phyloP scores from a whole-genome alignment of 169 alveolate species.

The Plasmodium malariae region DNA sequence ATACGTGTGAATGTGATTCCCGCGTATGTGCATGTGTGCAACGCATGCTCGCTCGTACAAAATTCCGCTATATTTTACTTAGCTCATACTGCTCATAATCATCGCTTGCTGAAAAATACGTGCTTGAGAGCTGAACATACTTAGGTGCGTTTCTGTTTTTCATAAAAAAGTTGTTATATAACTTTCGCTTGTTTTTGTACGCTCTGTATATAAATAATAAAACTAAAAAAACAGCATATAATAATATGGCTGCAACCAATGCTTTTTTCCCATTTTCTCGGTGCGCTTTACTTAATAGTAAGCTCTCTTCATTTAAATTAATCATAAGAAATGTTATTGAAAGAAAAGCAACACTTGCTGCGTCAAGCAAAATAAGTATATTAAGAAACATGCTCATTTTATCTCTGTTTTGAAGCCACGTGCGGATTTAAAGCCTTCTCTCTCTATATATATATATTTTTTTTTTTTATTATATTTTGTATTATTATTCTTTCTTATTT shows the following conservation, averaged over 20 bases:
- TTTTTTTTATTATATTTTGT: too few relatives aligned
- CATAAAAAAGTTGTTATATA: constrained; percentile 69
- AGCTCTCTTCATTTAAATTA: constrained; percentile 66
- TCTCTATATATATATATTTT: background rate
- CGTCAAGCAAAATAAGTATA: constrained; percentile 68
- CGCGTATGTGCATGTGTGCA: too few relatives aligned
- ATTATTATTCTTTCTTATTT: too few relatives aligned
- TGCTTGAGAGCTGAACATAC: constrained; percentile 67
- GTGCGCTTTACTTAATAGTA: constrained; percentile 45
- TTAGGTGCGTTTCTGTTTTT: constrained; percentile 60
- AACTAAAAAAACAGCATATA: constrained; percentile 51
- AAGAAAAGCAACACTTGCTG: constrained; percentile 76
- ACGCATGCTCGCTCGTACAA: too few relatives aligned
- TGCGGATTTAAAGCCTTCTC: background rate
- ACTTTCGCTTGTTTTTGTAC: constrained; percentile 57
- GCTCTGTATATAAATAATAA: constrained; percentile 68
- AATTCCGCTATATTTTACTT: constrained; percentile 46
- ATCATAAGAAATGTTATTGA: constrained; percentile 73
- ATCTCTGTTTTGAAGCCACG: background rate
- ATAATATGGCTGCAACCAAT: constrained; percentile 58
- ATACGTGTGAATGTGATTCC: background rate
- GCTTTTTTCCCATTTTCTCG: constrained; percentile 77
- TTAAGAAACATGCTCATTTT: constrained; percentile 75
- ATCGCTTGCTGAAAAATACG: constrained; percentile 58
- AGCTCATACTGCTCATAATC: constrained; percentile 74